These are phyloP conservation scores for Calocybe indica DNA, from an alignment of 768 basidiomycete species.

Conservation along the genomic window DNA sequence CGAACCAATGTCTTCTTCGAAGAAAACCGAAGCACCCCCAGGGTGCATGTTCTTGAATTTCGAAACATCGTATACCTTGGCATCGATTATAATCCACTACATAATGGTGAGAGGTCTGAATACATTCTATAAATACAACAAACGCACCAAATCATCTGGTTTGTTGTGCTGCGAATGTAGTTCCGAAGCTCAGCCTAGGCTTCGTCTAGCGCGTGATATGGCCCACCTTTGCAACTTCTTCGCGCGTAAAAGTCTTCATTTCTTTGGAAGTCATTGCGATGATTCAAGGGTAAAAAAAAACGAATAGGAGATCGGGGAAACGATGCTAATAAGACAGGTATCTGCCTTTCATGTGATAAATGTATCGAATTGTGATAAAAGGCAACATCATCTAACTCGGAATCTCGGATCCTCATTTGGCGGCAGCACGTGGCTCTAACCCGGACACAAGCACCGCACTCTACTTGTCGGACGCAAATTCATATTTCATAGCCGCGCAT, in stretches of 20 bases:
- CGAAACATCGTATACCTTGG: conserved; percentile 79
- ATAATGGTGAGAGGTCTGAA: background rate
- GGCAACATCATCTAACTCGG: too few relatives aligned
- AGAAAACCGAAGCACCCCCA: conserved; percentile 74
- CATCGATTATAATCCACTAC: conserved; percentile 80
- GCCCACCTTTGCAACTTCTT: conserved; percentile 37
- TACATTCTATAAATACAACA: conserved; percentile 15
- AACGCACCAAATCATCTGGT: conserved; percentile 55
- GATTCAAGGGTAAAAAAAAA: background rate
- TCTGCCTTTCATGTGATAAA: too few relatives aligned
- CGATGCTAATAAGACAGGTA: background rate
- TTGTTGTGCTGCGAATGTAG: conserved; percentile 58
- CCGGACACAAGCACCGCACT: too few relatives aligned
- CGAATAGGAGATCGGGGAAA: background rate
- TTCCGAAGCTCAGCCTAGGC: conserved; percentile 6
- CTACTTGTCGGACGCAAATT: too few relatives aligned
- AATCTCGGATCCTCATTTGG: too few relatives aligned
- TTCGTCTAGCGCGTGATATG: background rate
- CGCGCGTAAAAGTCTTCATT: conserved; percentile 30
- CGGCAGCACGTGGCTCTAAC: too few relatives aligned
- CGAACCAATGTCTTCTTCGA: conserved; percentile 72
- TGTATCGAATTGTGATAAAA: too few relatives aligned
- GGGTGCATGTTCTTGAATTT: conserved; percentile 84
- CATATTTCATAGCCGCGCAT: conserved; percentile 34
- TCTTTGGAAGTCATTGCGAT: conserved; percentile 27